Conservation (phyloP, 208 protist genomes). For the Balamuthia mandrillaris region DNA sequence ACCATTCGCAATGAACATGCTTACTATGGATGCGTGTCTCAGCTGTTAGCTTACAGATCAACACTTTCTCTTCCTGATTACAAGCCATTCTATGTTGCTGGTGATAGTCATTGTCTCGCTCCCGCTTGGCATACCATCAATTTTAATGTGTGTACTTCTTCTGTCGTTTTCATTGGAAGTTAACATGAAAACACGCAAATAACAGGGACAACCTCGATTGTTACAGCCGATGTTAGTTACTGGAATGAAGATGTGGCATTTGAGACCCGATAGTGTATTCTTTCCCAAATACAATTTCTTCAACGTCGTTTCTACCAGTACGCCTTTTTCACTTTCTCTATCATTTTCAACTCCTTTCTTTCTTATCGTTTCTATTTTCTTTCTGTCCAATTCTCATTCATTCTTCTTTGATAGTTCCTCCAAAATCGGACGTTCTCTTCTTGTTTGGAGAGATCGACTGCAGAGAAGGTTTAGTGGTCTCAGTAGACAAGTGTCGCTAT, state of each 20-base stretch:
- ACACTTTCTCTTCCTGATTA: not conserved
- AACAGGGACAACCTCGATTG: slow-evolving; percentile 20
- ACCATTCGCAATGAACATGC: slow-evolving; percentile 69
- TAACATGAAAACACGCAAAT: not conserved
- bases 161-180: not conserved
- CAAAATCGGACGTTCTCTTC: slow-evolving; percentile 47
- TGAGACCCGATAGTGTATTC: slow-evolving; percentile 59
- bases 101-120: slow-evolving; percentile 65
- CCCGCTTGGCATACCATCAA: slow-evolving; percentile 53
- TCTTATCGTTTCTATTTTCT: not conserved
- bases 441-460: slow-evolving; percentile 77
- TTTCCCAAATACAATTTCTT: slow-evolving; percentile 73
- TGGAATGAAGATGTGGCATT: slow-evolving; percentile 75
- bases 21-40: slow-evolving; percentile 63
- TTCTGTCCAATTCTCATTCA: not conserved
- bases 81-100: slow-evolving; percentile 55
- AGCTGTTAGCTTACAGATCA: slow-evolving; percentile 35
- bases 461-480: slow-evolving; percentile 65
- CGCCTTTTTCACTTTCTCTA: not conserved
- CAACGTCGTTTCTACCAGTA: slow-evolving; percentile 36
- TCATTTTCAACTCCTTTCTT: not conserved
- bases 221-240: slow-evolving; percentile 67
- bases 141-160: not conserved
- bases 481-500: slow-evolving; percentile 63
- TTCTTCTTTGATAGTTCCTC: not conserved